A percentile compares a stretch with the other conserved stretches of the same genome.
Evolutionary conservation across 176 grass and related monocot genomes (phyloP).

Genomic region (Hyparrhenia diplandra): DNA sequence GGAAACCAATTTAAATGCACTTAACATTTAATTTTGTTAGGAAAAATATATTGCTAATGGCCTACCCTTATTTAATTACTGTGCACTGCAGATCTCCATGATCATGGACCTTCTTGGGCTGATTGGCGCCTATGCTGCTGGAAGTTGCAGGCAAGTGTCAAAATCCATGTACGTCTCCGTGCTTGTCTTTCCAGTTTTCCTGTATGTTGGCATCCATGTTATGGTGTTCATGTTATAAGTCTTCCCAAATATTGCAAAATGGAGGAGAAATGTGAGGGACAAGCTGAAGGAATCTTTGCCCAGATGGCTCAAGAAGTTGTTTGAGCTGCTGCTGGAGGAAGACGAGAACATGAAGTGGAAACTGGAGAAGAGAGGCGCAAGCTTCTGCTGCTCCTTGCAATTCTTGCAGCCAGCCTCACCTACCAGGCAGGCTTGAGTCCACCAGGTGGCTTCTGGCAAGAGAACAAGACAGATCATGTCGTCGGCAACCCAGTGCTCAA

Average conservation of each 20-base stretch:
- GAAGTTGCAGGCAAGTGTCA: neutral
- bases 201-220: neutral
- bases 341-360: neutral
- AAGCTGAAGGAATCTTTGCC: neutral
- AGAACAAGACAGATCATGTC: neutral
- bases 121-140: neutral
- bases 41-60: too few relatives aligned
- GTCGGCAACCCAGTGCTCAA: constrained; percentile 33
- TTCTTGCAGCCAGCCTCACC: neutral
- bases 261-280: neutral
- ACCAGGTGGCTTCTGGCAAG: constrained; percentile 43
- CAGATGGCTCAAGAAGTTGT: constrained; percentile 17
- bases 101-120: neutral
- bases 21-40: too few relatives aligned
- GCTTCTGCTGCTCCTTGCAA: neutral
- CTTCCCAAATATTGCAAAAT: neutral
- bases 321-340: neutral
- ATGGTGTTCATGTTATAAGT: neutral
- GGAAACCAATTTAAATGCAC: too few relatives aligned
- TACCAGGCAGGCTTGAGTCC: constrained; percentile 16
- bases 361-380: neutral
- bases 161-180: neutral
- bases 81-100: neutral
- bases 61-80: neutral
- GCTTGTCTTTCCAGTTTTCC: neutral